These are phyloP conservation scores for Geosmithia morbida DNA, from an alignment of 2,329 filamentous ascomycete species.

Conservation along the genomic window DNA sequence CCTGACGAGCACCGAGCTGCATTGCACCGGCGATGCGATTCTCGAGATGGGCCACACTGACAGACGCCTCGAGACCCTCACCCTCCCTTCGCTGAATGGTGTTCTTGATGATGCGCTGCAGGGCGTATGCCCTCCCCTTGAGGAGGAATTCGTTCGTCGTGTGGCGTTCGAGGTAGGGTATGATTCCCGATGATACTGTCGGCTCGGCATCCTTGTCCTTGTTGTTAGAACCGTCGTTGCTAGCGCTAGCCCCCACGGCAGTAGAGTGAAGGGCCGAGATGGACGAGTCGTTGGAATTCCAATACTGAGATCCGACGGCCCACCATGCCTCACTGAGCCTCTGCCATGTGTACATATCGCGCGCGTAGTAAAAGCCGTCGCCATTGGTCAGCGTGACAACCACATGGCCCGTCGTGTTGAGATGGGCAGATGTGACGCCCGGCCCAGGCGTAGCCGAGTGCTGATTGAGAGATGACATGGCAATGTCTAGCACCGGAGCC, in stretches of 20 bases:
- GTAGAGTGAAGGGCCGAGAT: slow-evolving; percentile 67
- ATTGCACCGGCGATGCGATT: slow-evolving; percentile 85
- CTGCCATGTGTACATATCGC: slow-evolving; percentile 82
- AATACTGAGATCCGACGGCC: slow-evolving; percentile 95
- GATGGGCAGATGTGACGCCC: slow-evolving; percentile 75
- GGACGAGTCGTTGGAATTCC: slow-evolving; percentile 92
- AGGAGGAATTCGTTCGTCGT: slow-evolving; percentile 88
- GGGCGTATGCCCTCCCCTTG: slow-evolving; percentile 78
- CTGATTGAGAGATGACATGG: slow-evolving; percentile 61
- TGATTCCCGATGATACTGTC: slow-evolving; percentile 74
- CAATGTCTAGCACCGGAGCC: slow-evolving; percentile 77
- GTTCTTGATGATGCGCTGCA: slow-evolving; percentile 83
- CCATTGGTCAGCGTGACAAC: slow-evolving; percentile 89
- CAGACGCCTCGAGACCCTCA: slow-evolving; percentile 78
- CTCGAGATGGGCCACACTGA: slow-evolving; percentile 89
- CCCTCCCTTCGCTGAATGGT: slow-evolving; percentile 81
- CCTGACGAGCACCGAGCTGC: slow-evolving; percentile 72
- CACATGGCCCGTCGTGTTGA: slow-evolving; percentile 77
- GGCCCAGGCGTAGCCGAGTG: slow-evolving; percentile 65
- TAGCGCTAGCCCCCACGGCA: slow-evolving; percentile 39
- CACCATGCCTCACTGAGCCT: slow-evolving; percentile 95
- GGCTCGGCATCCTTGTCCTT: slow-evolving; percentile 29
- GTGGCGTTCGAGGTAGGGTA: slow-evolving; percentile 84
- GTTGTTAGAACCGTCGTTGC: slow-evolving; percentile 26
- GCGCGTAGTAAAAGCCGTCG: slow-evolving; percentile 83